Evolutionary conservation across 169 alveolate species (phyloP).

Genomic region (Cryptosporidium canis): DNA sequence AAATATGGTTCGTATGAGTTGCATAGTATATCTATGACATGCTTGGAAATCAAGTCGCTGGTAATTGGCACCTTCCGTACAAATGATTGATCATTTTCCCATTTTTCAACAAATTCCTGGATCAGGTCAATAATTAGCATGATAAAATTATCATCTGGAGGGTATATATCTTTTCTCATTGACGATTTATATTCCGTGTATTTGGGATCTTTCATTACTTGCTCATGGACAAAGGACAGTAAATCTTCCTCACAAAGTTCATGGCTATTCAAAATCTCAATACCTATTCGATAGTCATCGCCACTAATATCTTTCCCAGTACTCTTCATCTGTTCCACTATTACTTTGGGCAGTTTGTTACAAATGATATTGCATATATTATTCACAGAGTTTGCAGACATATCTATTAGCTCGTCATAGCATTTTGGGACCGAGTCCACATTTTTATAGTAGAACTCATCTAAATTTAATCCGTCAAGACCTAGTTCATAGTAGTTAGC

Average conservation of each 20-base stretch:
- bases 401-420: slow-evolving; percentile 30
- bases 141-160: slow-evolving; percentile 68
- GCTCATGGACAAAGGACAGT: slow-evolving; percentile 7
- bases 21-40: neutral
- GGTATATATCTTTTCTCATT: slow-evolving; percentile 5
- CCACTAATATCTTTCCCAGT: neutral
- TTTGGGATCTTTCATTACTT: slow-evolving; percentile 30
- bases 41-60: neutral
- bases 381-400: neutral
- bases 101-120: slow-evolving; percentile 7
- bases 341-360: neutral
- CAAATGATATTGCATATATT: slow-evolving; percentile 28
- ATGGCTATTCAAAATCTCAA: neutral
- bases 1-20: slow-evolving; percentile 57
- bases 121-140: slow-evolving; percentile 36
- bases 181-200: slow-evolving; percentile 41
- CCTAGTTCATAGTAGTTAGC: slow-evolving; percentile 22
- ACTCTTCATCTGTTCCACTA: neutral
- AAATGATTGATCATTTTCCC: neutral
- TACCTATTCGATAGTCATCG: neutral
- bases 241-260: slow-evolving; percentile 24
- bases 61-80: neutral
- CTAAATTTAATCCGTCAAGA: slow-evolving; percentile 35
- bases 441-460: slow-evolving; percentile 39
- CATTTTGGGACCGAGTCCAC: slow-evolving; percentile 17